Base-by-base conservation (phyloP, 257 asterid species). In the Nicotiana tomentosiformis region DNA sequence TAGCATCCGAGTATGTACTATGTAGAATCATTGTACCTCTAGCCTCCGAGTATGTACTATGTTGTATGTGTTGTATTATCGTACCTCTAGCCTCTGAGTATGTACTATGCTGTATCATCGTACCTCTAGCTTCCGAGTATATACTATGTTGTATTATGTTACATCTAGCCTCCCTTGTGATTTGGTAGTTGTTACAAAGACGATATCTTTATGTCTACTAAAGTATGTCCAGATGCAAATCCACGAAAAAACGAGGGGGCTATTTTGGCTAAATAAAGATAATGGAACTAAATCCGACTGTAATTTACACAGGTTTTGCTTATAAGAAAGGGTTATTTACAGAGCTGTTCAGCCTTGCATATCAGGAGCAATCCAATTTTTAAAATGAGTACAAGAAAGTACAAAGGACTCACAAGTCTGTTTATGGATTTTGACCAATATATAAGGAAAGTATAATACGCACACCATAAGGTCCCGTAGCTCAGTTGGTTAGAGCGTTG, bases 401-500 rank as follows among this genome's bases (percentile, higher is more conserved):
- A 35, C 0, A 23, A 23, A 23, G 26, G 26, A 23, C 26, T 23
- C 26, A 23, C 26, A 23, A 23, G 26, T 23, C 26, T 23, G 26
- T 23, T 23, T 23, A 23, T 23, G 26, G 26, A 23, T 23, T 23
- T 0, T 23, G 26, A 0, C 26, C 26, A 23, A 23, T 23, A 23
- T 23, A 23, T 23, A 23, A 23, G 26, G 1, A 23, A 23, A 1
- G 26, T 23, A 23, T 23, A 23, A 23, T 1, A 23, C 26, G 14
- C 0, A 17, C 1, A 2, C 0, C 20, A 43, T 0, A 4, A 0
- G 91, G 97, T 94, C 97, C 97, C 95, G 97, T 94, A 93, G 97
- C 97, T 94, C 97, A 94, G 98, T 94, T 95, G 99, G 98, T 95
- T 94, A 94, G 99, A 95, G 99, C 99, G 97, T 95, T 96, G 98